Evolutionary conservation across 2,329 filamentous ascomycete genomes (phyloP), one percentile per base, ranked within the genome.

Genomic region (Endocalyx cinctus): DNA sequence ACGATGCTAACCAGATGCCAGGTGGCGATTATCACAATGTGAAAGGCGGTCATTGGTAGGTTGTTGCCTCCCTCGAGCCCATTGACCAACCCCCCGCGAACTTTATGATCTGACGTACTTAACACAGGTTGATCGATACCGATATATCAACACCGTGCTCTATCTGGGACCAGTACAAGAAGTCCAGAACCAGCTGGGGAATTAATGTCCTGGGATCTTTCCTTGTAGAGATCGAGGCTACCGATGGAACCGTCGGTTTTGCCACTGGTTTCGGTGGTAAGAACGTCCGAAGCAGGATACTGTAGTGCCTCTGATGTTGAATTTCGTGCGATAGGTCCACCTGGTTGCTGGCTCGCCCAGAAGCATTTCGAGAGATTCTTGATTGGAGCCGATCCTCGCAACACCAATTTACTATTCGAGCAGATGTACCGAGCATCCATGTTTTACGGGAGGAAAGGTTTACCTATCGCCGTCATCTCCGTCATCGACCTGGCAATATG

Each of bases 181-280:
- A 82, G 41, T 95, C 88, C 23, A 75, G 89, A 49, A 95, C 88
- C 10, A 88, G 82, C 58, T 96, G 87, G 86, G 89, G 89, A 23
- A 96, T 96, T 71, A 96, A 96, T 51, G 88, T 95, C 6, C 67
- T 96, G 17, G 89, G 89, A 2, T 94, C 88, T 1, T 94, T 96
- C 64, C 84, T 88, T 50, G 76, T 96, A 6, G 88, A 95, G 63
- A 79, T 96, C 35, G 87, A 94, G 61, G 84, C 85, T 12, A 82
- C 77, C 6, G 87, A 96, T 67, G 89, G 89, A 45, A 92, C 86
- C n/a, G 84, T 90, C 48, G 89, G 89, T 23, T 92, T 95, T 58
- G 89, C 89, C 4, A 96, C 89, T 17, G 89, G 89, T 12, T 96
- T 96, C 55, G 89, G 89, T 57, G 89, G 74, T 75, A 59, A 48